Base-by-base conservation (phyloP, 441 rosid species). In the Erodium moschatum region DNA sequence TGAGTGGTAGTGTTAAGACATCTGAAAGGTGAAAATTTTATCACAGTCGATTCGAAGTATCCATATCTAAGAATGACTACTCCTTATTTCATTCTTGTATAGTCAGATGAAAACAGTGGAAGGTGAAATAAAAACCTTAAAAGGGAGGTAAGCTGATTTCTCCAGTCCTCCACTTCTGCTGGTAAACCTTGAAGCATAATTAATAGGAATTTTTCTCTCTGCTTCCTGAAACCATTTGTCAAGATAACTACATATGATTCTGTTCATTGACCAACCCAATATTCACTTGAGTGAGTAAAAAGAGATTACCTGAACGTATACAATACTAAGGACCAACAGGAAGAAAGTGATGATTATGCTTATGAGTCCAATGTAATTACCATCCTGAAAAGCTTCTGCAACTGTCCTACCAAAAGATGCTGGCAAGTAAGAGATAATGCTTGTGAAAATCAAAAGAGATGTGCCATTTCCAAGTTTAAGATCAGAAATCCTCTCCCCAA, bases 381-480 rank as follows among this genome's bases (percentile, higher is more conserved):
- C 97, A 80, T 89, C 97, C 76, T 88, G 89, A 74, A 81, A 87
- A 42, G 91, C 97, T 70, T 94, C 78, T 15, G 94, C 78, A 65
- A 84, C 79, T 10, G 97, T 91, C 86, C 90, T 84, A 74, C 99
- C 99, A 76, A 94, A 86, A 66, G 99, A 94, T 72, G 99, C 94
- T 3, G 99, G 99, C 81, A 91, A 80, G 83, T 94, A 94, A 54
- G 99, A 94, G 77, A 94, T 85, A 35, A 94, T 94, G 81, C 93
- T 94, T 0, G 99, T 94, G 78, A 94, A 94, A 74, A 94, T 94
- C 67, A 94, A 77, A 58, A 94, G 89, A 20, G 97, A 91, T 8
- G 97, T 94, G 40, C 99, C 99, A 63, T 94, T 94, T 77, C 99
- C 99, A 67, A 94, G 96, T 77, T 94, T 94, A 68, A 94, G 81